phyloP scores from a whole-genome alignment of 495 filamentous ascomycete species.

The Penicillium pulvis region DNA sequence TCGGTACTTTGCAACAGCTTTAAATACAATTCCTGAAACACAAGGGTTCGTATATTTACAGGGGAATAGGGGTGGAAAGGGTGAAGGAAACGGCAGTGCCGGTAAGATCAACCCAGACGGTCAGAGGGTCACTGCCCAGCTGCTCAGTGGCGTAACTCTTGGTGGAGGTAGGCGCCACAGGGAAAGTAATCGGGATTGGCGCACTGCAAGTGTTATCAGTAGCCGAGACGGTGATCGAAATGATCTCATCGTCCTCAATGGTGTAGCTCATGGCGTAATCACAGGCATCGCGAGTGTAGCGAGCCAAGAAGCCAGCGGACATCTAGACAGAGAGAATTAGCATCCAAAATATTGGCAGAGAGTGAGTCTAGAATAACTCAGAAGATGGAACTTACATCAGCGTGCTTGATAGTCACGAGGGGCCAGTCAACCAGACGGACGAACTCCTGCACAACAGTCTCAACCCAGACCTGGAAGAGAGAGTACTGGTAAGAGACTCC shows the following conservation, averaged over 20 bases:
- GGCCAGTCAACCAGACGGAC: conserved; percentile 61
- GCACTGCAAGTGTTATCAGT: conserved; percentile 53
- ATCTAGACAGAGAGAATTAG: conserved; percentile 28
- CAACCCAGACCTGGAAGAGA: conserved; percentile 64
- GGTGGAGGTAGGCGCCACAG: conserved; percentile 40
- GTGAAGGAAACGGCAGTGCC: conserved; percentile 55
- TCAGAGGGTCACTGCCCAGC: conserved; percentile 59
- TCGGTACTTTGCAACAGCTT: background rate
- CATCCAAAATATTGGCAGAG: background rate
- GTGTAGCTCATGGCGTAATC: conserved; percentile 51
- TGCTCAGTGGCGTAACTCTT: conserved; percentile 54
- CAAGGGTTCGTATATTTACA: conserved; percentile 13
- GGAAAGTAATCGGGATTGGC: conserved; percentile 60
- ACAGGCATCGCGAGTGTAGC: conserved; percentile 58
- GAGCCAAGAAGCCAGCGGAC: conserved; percentile 50
- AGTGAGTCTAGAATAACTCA: background rate
- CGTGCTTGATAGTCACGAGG: conserved; percentile 39
- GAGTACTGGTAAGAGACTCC: conserved; percentile 50
- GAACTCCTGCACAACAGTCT: conserved; percentile 58
- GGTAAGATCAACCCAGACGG: conserved; percentile 58
- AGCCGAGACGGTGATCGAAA: conserved; percentile 53
- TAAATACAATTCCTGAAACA: background rate
- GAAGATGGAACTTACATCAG: conserved; percentile 2
- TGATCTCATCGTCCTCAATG: conserved; percentile 46
- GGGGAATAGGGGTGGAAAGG: conserved; percentile 47